phyloP scores from a whole-genome alignment of 805 yeast genomes.

The Ogataea dorogensis region DNA sequence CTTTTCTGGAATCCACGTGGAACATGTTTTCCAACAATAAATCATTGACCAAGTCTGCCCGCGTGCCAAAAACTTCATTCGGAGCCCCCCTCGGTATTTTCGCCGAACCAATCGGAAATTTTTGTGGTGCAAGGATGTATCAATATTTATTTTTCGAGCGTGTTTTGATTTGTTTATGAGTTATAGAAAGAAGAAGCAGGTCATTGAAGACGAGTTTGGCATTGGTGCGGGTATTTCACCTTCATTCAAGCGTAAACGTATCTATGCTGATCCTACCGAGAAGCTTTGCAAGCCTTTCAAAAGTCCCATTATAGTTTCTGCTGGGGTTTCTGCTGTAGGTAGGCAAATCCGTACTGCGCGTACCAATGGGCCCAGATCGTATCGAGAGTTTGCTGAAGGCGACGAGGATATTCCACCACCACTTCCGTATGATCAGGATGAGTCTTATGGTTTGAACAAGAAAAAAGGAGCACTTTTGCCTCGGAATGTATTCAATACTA shows the following conservation, averaged over 20 bases:
- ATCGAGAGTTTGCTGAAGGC: slow-evolving; percentile 39
- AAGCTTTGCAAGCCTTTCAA: slow-evolving; percentile 66
- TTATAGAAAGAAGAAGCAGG: slow-evolving; percentile 7
- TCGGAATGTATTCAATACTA: slow-evolving; percentile 44
- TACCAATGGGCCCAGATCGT: slow-evolving; percentile 37
- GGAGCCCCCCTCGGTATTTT: no score
- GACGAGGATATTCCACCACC: no score
- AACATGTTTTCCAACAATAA: no score
- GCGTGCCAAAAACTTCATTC: no score
- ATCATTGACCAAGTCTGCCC: no score
- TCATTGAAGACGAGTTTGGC: slow-evolving; percentile 46
- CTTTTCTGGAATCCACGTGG: no score
- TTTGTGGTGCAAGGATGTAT: no score
- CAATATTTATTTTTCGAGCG: slow-evolving; percentile 1
- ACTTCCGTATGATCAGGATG: slow-evolving; percentile 27
- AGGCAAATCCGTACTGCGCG: slow-evolving; percentile 29
- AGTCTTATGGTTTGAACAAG: slow-evolving; percentile 33
- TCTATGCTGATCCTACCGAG: slow-evolving; percentile 49
- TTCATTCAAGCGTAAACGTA: slow-evolving; percentile 53
- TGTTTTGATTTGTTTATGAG: slow-evolving; percentile 6
- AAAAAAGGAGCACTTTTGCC: slow-evolving; percentile 62
- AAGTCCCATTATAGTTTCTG: slow-evolving; percentile 49
- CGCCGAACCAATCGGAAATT: no score
- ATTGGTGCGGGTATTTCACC: slow-evolving; percentile 69
- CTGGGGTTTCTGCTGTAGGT: slow-evolving; percentile 15